Evolutionary conservation across 768 basidiomycete species (phyloP), one percentile per base, ranked within the genome.

Genomic region (Suillus ampliporus): DNA sequence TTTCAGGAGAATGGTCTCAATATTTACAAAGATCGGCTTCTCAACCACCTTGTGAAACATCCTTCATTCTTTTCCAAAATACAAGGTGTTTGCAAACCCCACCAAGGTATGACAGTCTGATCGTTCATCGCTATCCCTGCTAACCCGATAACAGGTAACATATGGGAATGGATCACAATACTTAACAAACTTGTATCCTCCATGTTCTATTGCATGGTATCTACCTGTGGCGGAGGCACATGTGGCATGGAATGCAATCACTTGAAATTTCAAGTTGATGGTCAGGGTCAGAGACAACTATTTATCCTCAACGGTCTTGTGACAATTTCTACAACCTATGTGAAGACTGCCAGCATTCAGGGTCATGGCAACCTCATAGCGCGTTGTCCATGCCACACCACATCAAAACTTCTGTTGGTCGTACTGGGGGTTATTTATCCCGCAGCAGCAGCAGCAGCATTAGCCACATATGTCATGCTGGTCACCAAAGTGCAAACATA

Each of bases 241-340:
- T 10, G 63, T 0, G 70, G 68, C 1, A 67, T 61, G 0, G 70
- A 71, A 44, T 60, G 65, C 9, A 58, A 71, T 2, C 60, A 67
- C 23, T 28, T 71, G 3, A 28, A 59, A 5, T 64, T 63, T 7
- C 35, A 60, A 8, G 52, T 69, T 10, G 26, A 60, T 13, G 61
- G 66, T 0, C 3, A 41, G 3, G 63, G 60, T 0, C 41, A 50
- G 0, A 47, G 57, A 2, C 62, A 66, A 7, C 23, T 71, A 0
- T 71, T 63, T 21, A 44, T 69, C 6, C 62, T 71, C 5, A 71
- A 71, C 4, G 66, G 70, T 2, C 31, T 58, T 0, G 26, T 71
- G 5, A 40, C 58, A 0, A 60, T 71, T 13, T 52, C 48, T 0
- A 71, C 60, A 0, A 60, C 44, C 1, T 71, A 71, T 38, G 56